Evolutionary conservation across 108 stramenopile genomes (phyloP).

Genomic region (Skeletonema costatum): DNA sequence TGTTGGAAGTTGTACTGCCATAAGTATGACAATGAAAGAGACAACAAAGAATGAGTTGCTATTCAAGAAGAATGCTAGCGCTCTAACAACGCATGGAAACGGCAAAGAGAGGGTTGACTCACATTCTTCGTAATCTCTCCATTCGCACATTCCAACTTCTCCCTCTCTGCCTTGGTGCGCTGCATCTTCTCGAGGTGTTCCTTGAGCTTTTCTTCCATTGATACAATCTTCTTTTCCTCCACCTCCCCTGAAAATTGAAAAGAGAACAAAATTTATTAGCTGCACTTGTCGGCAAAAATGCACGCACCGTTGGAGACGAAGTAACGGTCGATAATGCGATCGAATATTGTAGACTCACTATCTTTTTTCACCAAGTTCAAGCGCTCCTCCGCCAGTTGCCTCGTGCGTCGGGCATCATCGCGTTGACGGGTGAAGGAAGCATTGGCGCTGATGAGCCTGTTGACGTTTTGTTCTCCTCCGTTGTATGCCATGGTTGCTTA

Average conservation of each 20-base stretch:
- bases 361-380: constrained; percentile 27
- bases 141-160: constrained; percentile 7
- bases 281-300: background rate
- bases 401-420: constrained; percentile 36
- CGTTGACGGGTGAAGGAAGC: constrained; percentile 42
- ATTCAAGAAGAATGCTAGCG: background rate
- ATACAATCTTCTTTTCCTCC: constrained; percentile 17
- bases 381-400: constrained; percentile 41
- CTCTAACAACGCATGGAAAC: background rate
- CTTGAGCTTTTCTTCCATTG: constrained; percentile 17
- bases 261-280: background rate
- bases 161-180: constrained; percentile 13
- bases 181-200: background rate
- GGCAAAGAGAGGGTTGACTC: background rate
- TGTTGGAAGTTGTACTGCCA: constrained; percentile 50
- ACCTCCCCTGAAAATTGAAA: background rate
- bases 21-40: background rate
- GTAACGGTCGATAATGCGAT: background rate
- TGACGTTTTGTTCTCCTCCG: constrained; percentile 19
- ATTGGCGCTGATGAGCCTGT: constrained; percentile 33
- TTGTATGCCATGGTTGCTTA: background rate
- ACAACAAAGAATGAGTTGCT: background rate
- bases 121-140: constrained; percentile 5
- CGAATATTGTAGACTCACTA: constrained; percentile 7
- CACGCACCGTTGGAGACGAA: background rate